Percentiles rank a stretch among this genome's conserved stretches.
Evolutionary conservation across 768 basidiomycete genomes (phyloP).

Genomic region (Naganishia kalamii): DNA sequence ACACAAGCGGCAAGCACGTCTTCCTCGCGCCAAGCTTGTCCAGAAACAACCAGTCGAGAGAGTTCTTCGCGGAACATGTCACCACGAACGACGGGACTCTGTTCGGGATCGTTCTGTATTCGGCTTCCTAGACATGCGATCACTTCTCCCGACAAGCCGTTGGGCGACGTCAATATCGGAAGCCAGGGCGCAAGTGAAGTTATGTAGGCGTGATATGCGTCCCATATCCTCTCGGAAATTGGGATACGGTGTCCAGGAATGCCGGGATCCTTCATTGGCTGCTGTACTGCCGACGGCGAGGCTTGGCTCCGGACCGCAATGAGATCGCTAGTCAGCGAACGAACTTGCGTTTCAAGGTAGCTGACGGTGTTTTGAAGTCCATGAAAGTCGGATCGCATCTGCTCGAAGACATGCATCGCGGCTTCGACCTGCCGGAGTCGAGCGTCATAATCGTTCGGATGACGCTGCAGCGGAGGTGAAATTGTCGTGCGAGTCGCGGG

Average conservation of each 20-base stretch:
- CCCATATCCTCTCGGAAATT: conserved; percentile 21
- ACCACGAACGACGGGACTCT: not conserved
- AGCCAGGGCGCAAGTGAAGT: conserved; percentile 22
- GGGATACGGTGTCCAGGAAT: not conserved
- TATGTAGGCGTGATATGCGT: conserved; percentile 24
- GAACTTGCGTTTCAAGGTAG: conserved; percentile 18
- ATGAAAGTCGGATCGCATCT: not conserved
- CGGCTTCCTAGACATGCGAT: conserved; percentile 14
- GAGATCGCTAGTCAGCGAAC: conserved; percentile 10
- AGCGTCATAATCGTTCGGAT: conserved; percentile 1
- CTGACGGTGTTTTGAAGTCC: conserved; percentile 16
- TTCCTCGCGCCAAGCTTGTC: conserved; percentile 15
- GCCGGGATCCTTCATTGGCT: not conserved
- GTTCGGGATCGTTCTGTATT: conserved; percentile 5
- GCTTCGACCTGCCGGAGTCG: conserved; percentile 18
- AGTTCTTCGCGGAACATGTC: conserved; percentile 17
- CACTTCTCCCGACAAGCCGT: conserved; percentile 20
- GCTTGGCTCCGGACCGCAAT: not conserved
- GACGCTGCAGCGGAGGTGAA: not conserved
- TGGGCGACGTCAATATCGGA: conserved; percentile 3
- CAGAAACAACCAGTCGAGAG: conserved; percentile 13
- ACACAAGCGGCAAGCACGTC: conserved; percentile 14
- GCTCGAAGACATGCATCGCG: not conserved
- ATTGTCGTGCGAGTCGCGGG: not conserved
- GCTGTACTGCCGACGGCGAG: not conserved